phyloP scores from a whole-genome alignment of 805 yeast genomes.

The Saturnispora dispora region DNA sequence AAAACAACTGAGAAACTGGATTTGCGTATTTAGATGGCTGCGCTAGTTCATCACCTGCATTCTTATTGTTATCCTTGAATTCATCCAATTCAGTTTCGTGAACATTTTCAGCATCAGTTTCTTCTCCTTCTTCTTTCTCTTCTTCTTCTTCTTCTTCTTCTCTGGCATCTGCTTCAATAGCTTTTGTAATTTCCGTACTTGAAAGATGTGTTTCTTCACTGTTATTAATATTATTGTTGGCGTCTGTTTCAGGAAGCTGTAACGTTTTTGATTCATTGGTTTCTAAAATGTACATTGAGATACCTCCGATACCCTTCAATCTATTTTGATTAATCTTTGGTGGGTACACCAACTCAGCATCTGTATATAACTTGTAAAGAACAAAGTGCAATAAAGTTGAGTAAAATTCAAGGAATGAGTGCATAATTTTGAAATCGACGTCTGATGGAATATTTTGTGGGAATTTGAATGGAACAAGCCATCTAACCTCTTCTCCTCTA shows the following conservation, averaged over 20 bases:
- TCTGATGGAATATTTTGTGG: constrained; percentile 93
- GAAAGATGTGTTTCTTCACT: constrained; percentile 32
- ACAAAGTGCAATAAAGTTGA: constrained; percentile 86
- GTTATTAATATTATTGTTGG: constrained; percentile 14
- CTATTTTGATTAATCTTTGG: constrained; percentile 70
- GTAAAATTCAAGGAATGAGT: constrained; percentile 92
- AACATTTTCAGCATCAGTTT: constrained; percentile 31
- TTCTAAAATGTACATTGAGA: constrained; percentile 74
- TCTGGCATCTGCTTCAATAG: constrained; percentile 45
- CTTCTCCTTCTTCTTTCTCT: constrained; percentile 30
- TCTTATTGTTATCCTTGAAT: constrained; percentile 55
- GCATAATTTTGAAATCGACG: constrained; percentile 93
- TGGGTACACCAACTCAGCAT: constrained; percentile 80
- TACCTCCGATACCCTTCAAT: constrained; percentile 83
- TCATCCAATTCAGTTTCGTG: constrained; percentile 53
- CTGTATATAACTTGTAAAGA: constrained; percentile 76
- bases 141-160: constrained; percentile 24
- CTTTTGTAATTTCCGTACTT: constrained; percentile 35
- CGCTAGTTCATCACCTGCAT: constrained; percentile 56
- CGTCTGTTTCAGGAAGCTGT: constrained; percentile 29
- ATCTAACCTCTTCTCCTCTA: constrained; percentile 85
- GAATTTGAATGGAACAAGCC: constrained; percentile 96
- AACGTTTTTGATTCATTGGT: constrained; percentile 29
- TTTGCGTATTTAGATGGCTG: constrained; percentile 62
- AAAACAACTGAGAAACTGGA: constrained; percentile 56